Percentiles rank a stretch among this genome's conserved stretches.
phyloP scores from a whole-genome alignment of 108 stramenopile species.

The Cyclostephanos tholiformis region DNA sequence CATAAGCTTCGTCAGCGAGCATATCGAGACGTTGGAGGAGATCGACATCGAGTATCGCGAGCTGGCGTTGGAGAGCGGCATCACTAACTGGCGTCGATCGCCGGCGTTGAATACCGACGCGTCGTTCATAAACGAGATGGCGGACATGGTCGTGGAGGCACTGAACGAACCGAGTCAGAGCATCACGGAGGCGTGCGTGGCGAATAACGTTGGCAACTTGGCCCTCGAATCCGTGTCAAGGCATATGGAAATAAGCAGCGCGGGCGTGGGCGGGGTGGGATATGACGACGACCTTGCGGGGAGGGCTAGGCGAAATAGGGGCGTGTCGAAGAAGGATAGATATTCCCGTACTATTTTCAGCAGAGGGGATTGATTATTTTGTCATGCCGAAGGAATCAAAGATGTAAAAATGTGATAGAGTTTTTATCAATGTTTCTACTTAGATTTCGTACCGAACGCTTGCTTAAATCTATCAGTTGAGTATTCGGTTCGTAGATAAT shows the following conservation, averaged over 20 bases:
- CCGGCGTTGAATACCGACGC: constrained; percentile 95
- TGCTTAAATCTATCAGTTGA: neutral
- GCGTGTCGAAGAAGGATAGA: neutral
- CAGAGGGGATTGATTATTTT: neutral
- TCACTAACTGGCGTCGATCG: constrained; percentile 89
- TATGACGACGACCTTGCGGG: constrained; percentile 54
- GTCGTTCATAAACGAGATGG: constrained; percentile 94
- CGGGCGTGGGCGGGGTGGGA: constrained; percentile 80
- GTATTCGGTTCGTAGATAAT: neutral
- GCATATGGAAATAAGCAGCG: constrained; percentile 57
- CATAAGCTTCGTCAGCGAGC: constrained; percentile 97
- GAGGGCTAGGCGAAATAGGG: constrained; percentile 5
- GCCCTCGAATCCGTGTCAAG: constrained; percentile 63
- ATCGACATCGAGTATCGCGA: constrained; percentile 99
- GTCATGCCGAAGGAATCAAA: neutral
- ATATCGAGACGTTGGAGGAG: constrained; percentile 99
- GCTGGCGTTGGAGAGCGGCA: constrained; percentile 93
- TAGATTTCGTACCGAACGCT: too few species aligned
- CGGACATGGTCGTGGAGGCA: constrained; percentile 93
- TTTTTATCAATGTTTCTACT: neutral
- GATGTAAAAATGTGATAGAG: neutral
- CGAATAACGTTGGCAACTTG: constrained; percentile 80
- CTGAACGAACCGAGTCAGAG: constrained; percentile 73
- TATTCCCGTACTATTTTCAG: neutral
- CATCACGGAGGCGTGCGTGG: constrained; percentile 87